Base-by-base conservation (phyloP, 1,284 basidiomycete genomes). In the Hymenochaete sp. region DNA sequence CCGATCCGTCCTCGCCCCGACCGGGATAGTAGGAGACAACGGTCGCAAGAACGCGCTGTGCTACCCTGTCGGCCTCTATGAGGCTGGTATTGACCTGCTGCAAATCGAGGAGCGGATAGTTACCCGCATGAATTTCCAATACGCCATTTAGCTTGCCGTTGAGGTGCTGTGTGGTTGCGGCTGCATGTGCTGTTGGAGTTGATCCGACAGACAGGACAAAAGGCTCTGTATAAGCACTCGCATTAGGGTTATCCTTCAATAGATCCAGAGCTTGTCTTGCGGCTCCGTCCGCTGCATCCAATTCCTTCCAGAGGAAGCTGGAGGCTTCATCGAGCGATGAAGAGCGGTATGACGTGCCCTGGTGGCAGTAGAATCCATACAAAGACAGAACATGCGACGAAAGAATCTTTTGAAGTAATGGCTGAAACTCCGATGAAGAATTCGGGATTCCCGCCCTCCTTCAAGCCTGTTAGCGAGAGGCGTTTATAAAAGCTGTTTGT, bases 351-450 rank as follows among this genome's bases (percentile, higher is more conserved):
- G 85, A 73, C 56, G 86, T 73, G 27, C 82, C 82, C 2, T 82
- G 81, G 56, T 91, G 89, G 41, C 75, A 79, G 56, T 93, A 93
- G 62, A 92, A 91, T 3, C 90, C 88, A 59, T 78, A 77, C n/a
- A 92, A 64, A 2, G 71, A 72, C 28, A 88, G 67, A 4, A 62
- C 67, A 5, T 72, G 59, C 0, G 82, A 82, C 2, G 59, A 60
- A 26, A 80, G 62, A 4, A 80, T 63, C 2, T 62, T 57, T 32
- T 62, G 62, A 28, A 92, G 58, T 38, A 92, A 67, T 2, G 65
- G 59, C 40, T 69, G 64, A 56, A 93, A 82, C 10, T 62, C 62
- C 6, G 68, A 59, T 7, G 77, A 76, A 4, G 64, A 61, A 0
- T 77, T 73, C 3, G 68, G 63, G 3, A 84, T 67, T n/a, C 90